These are phyloP conservation scores for Phytophthora pluvialis DNA, from an alignment of 352 stramenopile species.

Conservation along the genomic window DNA sequence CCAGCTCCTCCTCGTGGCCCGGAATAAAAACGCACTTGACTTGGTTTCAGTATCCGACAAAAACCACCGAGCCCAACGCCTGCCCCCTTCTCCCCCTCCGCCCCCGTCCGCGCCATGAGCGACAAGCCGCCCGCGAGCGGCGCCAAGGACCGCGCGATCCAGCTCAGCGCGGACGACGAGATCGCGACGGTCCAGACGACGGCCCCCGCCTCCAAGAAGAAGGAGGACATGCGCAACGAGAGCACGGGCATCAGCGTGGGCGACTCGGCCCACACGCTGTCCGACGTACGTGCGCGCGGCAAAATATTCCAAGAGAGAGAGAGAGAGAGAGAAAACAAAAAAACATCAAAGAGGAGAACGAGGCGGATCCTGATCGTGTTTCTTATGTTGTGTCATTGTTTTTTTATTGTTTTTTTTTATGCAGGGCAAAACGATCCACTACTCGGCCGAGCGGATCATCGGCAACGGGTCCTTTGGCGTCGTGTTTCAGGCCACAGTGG, in stretches of 20 bases:
- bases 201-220: conserved; percentile 60
- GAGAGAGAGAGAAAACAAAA: no score
- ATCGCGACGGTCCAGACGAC: conserved; percentile 50
- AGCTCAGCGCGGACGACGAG: conserved; percentile 41
- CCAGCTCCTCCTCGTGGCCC: neutral
- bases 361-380: neutral
- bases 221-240: conserved; percentile 85
- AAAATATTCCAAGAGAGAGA: neutral
- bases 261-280: conserved; percentile 81
- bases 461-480: conserved; percentile 99
- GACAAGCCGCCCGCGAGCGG: conserved; percentile 28
- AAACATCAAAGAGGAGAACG: neutral
- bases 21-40: conserved; percentile 34
- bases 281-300: conserved; percentile 58
- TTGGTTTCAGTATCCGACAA: conserved; percentile 25
- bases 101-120: conserved; percentile 30
- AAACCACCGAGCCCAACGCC: conserved; percentile 1
- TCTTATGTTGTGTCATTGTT: conserved; percentile 3
- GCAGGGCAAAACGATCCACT: conserved; percentile 92
- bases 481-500: conserved; percentile 97
- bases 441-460: conserved; percentile 98
- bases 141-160: conserved; percentile 23
- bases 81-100: neutral
- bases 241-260: conserved; percentile 85
- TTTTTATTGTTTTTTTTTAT: conserved; percentile 17